Percentiles rank a stretch among this genome's conserved stretches.
Conservation (phyloP, 768 basidiomycete genomes). For the Mycena capillaripes region DNA sequence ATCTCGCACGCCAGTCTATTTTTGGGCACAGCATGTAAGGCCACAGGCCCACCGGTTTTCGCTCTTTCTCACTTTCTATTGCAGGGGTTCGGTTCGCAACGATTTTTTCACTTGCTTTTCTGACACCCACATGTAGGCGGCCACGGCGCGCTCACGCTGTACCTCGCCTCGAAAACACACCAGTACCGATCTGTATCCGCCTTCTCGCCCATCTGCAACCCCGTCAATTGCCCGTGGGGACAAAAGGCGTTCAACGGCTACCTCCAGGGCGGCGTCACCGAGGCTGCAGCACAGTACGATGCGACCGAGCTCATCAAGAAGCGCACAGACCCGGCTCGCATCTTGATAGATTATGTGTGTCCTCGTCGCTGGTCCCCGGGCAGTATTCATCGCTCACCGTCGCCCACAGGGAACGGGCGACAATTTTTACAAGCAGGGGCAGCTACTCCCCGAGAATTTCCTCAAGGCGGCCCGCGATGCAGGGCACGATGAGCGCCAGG, state of each 20-base stretch:
- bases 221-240: slow-evolving; percentile 91
- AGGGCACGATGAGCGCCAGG: slow-evolving; percentile 81
- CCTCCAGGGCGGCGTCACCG: slow-evolving; percentile 79
- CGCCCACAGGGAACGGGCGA: slow-evolving; percentile 78
- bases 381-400: not conserved
- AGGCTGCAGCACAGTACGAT: slow-evolving; percentile 83
- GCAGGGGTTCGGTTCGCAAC: slow-evolving; percentile 2
- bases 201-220: slow-evolving; percentile 90
- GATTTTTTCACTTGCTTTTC: not conserved
- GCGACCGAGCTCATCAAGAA: slow-evolving; percentile 85
- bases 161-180: slow-evolving; percentile 80
- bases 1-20: slow-evolving; percentile 87
- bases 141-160: slow-evolving; percentile 93
- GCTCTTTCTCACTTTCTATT: not conserved
- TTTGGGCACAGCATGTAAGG: slow-evolving; percentile 92
- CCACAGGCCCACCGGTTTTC: not conserved
- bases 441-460: slow-evolving; percentile 93
- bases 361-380: not conserved
- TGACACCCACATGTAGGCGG: slow-evolving; percentile 65
- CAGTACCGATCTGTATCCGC: slow-evolving; percentile 91
- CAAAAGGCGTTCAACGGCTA: slow-evolving; percentile 92
- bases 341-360: slow-evolving; percentile 90
- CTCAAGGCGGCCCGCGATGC: slow-evolving; percentile 80
- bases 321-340: slow-evolving; percentile 74
- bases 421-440: slow-evolving; percentile 86